Percentiles rank a stretch among this genome's conserved stretches.
phyloP scores from a whole-genome alignment of 2,329 filamentous ascomycete genomes.

The Fusarium subglutinans region DNA sequence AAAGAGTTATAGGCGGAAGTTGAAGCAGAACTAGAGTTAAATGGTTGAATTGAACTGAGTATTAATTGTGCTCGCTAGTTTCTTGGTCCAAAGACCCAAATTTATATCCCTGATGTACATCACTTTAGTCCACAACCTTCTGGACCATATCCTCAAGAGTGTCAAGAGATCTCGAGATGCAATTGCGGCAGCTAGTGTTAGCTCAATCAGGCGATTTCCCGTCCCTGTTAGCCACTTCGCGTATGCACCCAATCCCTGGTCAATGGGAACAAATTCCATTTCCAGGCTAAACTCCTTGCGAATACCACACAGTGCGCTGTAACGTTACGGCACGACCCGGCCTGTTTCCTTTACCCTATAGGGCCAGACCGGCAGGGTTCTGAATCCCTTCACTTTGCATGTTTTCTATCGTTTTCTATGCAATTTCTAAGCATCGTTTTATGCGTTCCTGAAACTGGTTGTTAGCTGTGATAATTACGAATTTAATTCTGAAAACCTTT shows the following conservation, averaged over 20 bases:
- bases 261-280: neutral
- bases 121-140: neutral
- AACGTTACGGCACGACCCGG: neutral
- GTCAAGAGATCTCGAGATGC: neutral
- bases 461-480: neutral
- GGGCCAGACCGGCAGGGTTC: neutral
- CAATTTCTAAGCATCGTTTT: neutral
- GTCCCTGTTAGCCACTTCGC: rapidly evolving
- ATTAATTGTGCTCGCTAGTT: neutral
- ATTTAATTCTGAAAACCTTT: neutral
- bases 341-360: neutral
- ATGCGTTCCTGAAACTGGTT: neutral
- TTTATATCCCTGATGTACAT: neutral
- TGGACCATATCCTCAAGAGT: neutral
- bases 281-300: neutral
- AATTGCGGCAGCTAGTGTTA: neutral
- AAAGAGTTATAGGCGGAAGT: rapidly evolving
- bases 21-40: rapidly evolving
- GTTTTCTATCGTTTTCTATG: neutral
- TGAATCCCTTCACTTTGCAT: neutral
- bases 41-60: no score
- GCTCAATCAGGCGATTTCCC: neutral
- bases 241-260: neutral
- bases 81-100: neutral
- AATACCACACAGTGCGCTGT: neutral